phyloP scores from a whole-genome alignment of 2,329 filamentous ascomycete species.

The Daldinia sp. region DNA sequence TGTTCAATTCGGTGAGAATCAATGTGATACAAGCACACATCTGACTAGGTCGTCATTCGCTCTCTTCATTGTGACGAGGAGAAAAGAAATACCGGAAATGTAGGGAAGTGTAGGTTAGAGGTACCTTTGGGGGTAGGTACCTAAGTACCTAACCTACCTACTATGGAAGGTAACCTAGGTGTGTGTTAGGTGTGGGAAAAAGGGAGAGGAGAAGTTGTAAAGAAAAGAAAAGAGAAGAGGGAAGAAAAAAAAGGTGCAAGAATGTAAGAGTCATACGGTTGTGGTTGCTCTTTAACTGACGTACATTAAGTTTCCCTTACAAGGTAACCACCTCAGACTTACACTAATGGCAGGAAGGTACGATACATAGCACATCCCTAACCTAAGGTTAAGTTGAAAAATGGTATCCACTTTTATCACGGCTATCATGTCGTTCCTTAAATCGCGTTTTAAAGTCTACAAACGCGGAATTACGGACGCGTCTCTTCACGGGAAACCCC shows the following conservation, averaged over 20 bases:
- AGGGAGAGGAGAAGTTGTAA: not conserved
- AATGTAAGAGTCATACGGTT: not conserved
- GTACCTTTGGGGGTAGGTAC: not conserved
- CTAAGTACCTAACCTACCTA: too few relatives aligned
- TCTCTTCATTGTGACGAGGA: not conserved
- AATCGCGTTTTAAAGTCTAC: not conserved
- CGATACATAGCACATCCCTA: too few relatives aligned
- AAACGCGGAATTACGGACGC: not conserved
- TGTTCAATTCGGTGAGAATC: constrained; percentile 3
- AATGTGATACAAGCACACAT: not conserved
- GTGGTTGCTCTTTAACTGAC: not conserved
- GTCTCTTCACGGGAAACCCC: constrained; percentile 5
- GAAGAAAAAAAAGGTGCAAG: not conserved
- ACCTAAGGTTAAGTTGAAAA: not conserved
- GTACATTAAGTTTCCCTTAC: not conserved
- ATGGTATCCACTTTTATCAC: not conserved
- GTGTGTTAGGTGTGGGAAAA: too few relatives aligned
- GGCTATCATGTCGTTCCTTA: not conserved
- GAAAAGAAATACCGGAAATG: not conserved
- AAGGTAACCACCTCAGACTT: too few relatives aligned
- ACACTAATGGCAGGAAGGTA: too few relatives aligned
- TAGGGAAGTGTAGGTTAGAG: too few relatives aligned
- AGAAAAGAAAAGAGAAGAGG: not conserved
- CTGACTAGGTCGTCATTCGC: not conserved
- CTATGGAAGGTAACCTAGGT: too few relatives aligned